These are phyloP conservation scores for Mycosarcoma maydis DNA, from an alignment of 1,284 basidiomycete species.

Conservation along the genomic window DNA sequence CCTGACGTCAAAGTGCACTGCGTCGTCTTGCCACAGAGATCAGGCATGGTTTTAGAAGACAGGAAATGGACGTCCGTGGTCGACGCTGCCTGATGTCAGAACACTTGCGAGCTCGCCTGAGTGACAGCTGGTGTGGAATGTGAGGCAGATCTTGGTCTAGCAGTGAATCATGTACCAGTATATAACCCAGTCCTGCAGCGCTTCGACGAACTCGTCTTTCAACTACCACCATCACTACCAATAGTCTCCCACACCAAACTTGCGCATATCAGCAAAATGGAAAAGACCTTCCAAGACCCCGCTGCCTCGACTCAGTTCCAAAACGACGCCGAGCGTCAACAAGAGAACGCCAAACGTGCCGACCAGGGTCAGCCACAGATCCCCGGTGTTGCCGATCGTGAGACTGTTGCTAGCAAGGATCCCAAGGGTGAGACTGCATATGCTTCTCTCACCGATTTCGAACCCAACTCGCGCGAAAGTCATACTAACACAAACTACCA, in stretches of 20 bases:
- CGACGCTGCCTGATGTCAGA: conserved; percentile 24
- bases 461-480: too few relatives aligned
- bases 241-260: not conserved
- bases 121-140: too few relatives aligned
- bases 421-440: conserved; percentile 36
- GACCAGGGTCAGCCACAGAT: conserved; percentile 47
- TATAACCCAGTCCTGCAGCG: too few relatives aligned
- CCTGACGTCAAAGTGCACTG: conserved; percentile 21
- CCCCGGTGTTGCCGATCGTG: conserved; percentile 44
- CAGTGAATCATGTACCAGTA: not conserved
- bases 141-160: too few relatives aligned
- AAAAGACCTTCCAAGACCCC: conserved; percentile 54
- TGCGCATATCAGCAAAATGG: conserved; percentile 16
- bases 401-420: conserved; percentile 46
- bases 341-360: conserved; percentile 41
- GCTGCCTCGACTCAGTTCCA: conserved; percentile 4
- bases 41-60: too few relatives aligned
- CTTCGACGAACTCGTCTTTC: too few relatives aligned
- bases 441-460: too few relatives aligned
- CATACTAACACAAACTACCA: not conserved
- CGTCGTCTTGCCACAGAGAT: too few relatives aligned
- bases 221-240: not conserved
- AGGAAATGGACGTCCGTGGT: not conserved
- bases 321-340: conserved; percentile 39
- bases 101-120: not conserved